Evolutionary conservation across 2,329 filamentous ascomycete genomes (phyloP), one percentile per base, ranked within the genome.

Genomic region (Aureobasidium sp.): DNA sequence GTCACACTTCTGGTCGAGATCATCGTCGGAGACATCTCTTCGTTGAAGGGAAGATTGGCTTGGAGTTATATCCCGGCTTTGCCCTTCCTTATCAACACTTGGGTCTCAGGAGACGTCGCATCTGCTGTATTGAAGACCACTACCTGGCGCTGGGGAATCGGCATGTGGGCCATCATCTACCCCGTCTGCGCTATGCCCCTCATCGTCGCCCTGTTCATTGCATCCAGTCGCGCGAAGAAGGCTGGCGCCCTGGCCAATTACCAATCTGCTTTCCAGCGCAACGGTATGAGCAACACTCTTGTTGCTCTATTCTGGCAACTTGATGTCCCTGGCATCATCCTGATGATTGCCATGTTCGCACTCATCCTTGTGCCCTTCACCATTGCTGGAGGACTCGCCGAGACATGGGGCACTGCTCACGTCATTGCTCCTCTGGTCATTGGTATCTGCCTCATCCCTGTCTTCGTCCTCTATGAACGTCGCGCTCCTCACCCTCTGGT

Each of bases 321-420:
- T 0, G 84, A 84, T 63, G 76, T 84, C 1, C 61, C 84, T 27
- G 87, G 87, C 15, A 77, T 88, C 27, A 61, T 88, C 17, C 74
- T 89, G 3, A 78, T 89, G 64, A 80, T 82, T 12, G 77, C 75
- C 1, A 87, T 85, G 1, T 81, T 88, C 67, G 79, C 82, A 0
- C 74, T 89, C 15, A 84, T 91, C 69, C 76, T 91, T n/a, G 80
- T 91, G 5, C 86, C 88, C 0, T 85, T 91, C 71, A 85, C 79
- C 15, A 78, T 91, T 20, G 68, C 67, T 55, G 69, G 61, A 17
- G 74, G 72, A 63, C 68, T 69, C 15, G 22, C 70, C 63, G 20
- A 69, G 0, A 67, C 67, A 25, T 78, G 76, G 75, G 66, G 68
- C 6, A 72, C 72, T 2, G 65, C 67, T 3, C 72, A 73, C 64